A percentile compares a stretch with the other conserved stretches of the same genome.
Conservation (phyloP, 106 monocot genomes). For the Acorus gramineus region DNA sequence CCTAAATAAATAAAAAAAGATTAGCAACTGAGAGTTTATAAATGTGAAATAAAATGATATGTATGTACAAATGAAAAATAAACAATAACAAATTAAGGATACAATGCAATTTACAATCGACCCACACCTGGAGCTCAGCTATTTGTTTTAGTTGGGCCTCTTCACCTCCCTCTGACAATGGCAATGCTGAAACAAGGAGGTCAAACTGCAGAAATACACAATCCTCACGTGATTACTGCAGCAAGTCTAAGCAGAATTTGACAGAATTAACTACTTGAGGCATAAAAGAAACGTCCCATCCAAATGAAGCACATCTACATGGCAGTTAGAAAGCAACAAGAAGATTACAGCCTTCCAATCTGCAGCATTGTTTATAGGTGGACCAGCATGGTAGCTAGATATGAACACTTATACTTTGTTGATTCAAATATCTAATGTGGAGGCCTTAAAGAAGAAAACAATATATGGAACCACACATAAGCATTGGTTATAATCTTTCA, state of each 20-base stretch:
- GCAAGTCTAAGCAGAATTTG: no score
- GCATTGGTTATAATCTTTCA: no score
- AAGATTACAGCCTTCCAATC: no score
- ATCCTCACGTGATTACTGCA: no score
- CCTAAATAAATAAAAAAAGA: conserved; percentile 26
- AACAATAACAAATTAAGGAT: background rate
- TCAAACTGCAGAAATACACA: conserved; percentile 50
- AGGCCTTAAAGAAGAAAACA: conserved; percentile 4
- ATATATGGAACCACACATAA: background rate
- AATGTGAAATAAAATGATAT: background rate
- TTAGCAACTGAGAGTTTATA: background rate
- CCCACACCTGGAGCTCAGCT: conserved; percentile 64
- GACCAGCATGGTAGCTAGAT: no score
- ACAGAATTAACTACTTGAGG: no score
- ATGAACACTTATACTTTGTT: no score
- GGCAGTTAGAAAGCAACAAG: no score
- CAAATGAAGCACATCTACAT: no score
- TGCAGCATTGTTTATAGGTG: no score
- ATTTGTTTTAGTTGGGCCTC: conserved; percentile 82
- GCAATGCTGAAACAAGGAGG: conserved; percentile 75
- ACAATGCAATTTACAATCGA: background rate
- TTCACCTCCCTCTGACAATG: conserved; percentile 65
- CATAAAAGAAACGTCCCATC: no score
- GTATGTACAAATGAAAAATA: no score
- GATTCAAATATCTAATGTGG: background rate